A percentile compares a stretch with the other conserved stretches of the same genome.
Evolutionary conservation across 495 filamentous ascomycete genomes (phyloP).

Genomic region (Neurospora terricola): DNA sequence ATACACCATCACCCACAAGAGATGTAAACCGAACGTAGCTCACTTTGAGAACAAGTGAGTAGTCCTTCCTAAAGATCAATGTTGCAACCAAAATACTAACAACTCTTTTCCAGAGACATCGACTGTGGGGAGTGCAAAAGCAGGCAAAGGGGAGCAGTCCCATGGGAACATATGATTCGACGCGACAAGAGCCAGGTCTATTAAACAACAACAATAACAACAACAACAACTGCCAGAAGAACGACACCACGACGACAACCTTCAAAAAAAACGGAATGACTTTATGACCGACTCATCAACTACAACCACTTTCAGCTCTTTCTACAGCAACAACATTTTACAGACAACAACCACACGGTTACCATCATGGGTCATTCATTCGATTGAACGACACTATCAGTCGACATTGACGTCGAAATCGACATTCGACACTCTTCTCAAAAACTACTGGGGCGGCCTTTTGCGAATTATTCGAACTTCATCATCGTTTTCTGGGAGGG

Average conservation of each 20-base stretch:
- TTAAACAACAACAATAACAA: neutral
- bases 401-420: neutral
- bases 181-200: neutral
- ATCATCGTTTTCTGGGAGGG: neutral
- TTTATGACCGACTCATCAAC: neutral
- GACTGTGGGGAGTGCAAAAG: constrained; percentile 18
- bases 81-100: neutral
- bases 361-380: neutral
- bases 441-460: neutral
- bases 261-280: neutral
- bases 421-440: neutral
- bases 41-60: constrained; percentile 15
- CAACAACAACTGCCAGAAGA: neutral
- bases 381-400: neutral
- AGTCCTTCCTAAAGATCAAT: too few species aligned
- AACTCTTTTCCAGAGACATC: neutral
- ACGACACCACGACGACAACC: neutral
- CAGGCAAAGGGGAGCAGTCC: constrained; percentile 2
- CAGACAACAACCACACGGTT: neutral
- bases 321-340: neutral
- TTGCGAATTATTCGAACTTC: neutral
- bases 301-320: neutral
- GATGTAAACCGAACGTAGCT: constrained; percentile 15
- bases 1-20: constrained; percentile 14
- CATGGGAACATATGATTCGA: constrained; percentile 17